phyloP scores from a whole-genome alignment of 331 rosid species.

The Malus hybrid region DNA sequence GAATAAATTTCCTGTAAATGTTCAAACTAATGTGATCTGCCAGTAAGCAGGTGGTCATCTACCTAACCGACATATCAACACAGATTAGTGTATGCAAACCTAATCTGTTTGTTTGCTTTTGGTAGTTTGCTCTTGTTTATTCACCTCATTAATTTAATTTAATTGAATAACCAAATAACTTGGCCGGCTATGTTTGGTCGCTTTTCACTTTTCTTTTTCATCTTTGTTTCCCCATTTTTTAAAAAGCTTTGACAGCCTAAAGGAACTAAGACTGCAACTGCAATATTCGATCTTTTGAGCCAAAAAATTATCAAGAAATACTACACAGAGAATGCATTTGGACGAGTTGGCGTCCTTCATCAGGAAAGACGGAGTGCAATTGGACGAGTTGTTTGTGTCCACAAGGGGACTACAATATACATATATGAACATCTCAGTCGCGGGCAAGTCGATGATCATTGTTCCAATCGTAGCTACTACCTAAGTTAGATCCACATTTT shows the following conservation, averaged over 20 bases:
- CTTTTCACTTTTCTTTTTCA: not conserved
- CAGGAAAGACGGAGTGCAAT: not conserved
- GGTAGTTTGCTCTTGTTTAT: not conserved
- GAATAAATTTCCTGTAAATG: not conserved
- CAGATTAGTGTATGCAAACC: not conserved
- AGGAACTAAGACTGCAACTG: not conserved
- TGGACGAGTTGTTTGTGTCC: not conserved
- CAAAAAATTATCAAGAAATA: not conserved
- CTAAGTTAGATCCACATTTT: not conserved
- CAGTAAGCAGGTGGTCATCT: not conserved
- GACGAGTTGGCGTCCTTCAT: not conserved
- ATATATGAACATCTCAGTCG: not conserved
- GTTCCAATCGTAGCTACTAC: not conserved
- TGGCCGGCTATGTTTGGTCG: not conserved
- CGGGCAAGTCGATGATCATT: not conserved
- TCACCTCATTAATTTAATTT: not conserved
- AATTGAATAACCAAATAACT: not conserved
- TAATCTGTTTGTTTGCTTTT: not conserved
- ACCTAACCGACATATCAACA: not conserved
- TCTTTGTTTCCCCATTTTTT: no score
- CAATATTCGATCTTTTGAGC: not conserved
- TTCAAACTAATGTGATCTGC: not conserved
- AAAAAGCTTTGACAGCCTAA: not conserved
- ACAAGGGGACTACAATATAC: not conserved
- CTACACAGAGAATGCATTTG: not conserved